phyloP scores from a whole-genome alignment of 169 alveolate species.

The Plasmodium reichenowi region DNA sequence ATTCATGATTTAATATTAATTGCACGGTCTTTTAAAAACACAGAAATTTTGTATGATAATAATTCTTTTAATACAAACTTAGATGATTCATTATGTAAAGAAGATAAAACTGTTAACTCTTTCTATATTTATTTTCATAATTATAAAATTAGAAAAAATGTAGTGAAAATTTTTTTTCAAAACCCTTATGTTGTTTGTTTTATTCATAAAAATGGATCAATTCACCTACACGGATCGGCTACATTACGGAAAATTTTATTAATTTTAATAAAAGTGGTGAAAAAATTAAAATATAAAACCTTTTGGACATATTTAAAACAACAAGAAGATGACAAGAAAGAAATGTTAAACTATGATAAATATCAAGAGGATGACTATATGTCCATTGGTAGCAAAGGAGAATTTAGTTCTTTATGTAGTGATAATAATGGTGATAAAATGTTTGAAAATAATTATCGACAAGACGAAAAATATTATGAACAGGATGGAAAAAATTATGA shows the following conservation, averaged over 20 bases:
- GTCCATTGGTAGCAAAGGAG: not conserved
- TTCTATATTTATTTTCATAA: conserved; percentile 22
- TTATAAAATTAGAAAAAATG: conserved; percentile 61
- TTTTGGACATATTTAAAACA: conserved; percentile 42
- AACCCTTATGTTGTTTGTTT: conserved; percentile 50
- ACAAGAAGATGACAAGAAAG: not conserved
- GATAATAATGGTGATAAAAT: no score
- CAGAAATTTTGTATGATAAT: conserved; percentile 66
- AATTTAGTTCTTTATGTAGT: no score
- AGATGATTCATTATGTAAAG: conserved; percentile 19
- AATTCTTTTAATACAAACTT: conserved; percentile 6
- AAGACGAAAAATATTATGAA: not conserved
- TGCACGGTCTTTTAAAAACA: conserved; percentile 56
- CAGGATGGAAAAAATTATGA: not conserved
- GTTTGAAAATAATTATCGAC: not conserved
- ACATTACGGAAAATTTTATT: conserved; percentile 25
- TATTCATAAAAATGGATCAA: conserved; percentile 66
- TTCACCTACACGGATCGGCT: conserved; percentile 49
- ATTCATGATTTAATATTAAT: conserved; percentile 45
- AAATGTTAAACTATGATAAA: no score
- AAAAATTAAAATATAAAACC: conserved; percentile 67
- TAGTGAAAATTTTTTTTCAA: conserved; percentile 54
- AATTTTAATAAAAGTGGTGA: conserved; percentile 56
- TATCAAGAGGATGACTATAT: no score
- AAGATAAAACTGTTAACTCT: conserved; percentile 13